Evolutionary conservation across 495 filamentous ascomycete genomes (phyloP), one percentile per base, ranked within the genome.

Genomic region (Hyphodiscus hymeniophilus): DNA sequence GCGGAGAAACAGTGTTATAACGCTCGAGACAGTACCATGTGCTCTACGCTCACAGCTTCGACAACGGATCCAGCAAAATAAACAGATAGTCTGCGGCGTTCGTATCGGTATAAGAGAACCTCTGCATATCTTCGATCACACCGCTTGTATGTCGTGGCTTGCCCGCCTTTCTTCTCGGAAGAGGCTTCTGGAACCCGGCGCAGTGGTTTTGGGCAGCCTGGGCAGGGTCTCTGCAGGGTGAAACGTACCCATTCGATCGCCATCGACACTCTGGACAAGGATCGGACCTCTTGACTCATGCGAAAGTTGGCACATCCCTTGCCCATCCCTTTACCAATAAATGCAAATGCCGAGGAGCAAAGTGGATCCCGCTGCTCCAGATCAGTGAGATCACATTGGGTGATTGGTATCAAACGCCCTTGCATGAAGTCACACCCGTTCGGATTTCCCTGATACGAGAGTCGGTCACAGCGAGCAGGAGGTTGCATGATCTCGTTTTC

Each of bases 241-340:
- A 54, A 54, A 54, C 51, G 35, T 34, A 21, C 10, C 41, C 47
- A 46, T 42, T 43, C 41, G 52, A 50, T 47, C 52, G 41, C 32
- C 48, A 43, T 50, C 47, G 20, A 35, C 47, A 40, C 4, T n/a
- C 20, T 15, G 15, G 42, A 45, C 42, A n/a, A 34, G 42, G 43
- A 28, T n/a, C 18, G 20, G 22, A 33, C 24, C 11, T 33, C 28
- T 53, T 43, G 50, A 53, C 42, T 55, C 52, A 41, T 55, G 52
- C 52, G n/a, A 50, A 49, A 50, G 41, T 38, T 50, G 52, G 47
- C 45, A 55, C 10, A 11, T n/a, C 33, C 16, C 13, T 36, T 18
- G 12, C 16, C 5, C 33, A 7, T 6, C 34, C 13, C 3, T 36
- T 28, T 10, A 28, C 26, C 26, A 28, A 28, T 28, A 5, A 10